Base-by-base conservation (phyloP, 768 basidiomycete species). In the Mycena rebaudengoi region DNA sequence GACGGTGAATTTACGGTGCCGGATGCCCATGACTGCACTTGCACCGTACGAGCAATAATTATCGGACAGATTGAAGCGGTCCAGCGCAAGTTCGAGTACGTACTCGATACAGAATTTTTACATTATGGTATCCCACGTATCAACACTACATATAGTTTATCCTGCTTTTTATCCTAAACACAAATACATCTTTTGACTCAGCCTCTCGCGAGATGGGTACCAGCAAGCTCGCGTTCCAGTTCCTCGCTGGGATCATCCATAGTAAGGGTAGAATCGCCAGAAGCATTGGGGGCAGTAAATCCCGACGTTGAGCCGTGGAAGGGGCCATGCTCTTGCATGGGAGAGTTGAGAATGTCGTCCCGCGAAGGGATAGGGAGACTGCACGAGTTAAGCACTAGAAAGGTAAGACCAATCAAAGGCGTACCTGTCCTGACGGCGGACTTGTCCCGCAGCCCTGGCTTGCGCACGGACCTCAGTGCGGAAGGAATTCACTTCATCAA, bases 21-120 rank as follows among this genome's bases (percentile, higher is more conserved):
- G 88, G 46, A 99, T 89, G 48, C 94, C 98, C 98, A 99, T 99
- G 74, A 99, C n/a, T n/a, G n/a, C n/a, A n/a, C n/a, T n/a, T n/a
- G n/a, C n/a, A n/a, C n/a, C n/a, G n/a, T n/a, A n/a, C n/a, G n/a
- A n/a, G n/a, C n/a, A n/a, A n/a, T n/a, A n/a, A n/a, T n/a, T n/a
- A n/a, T n/a, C n/a, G n/a, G n/a, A n/a, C n/a, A n/a, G n/a, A n/a
- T n/a, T n/a, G n/a, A n/a, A n/a, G n/a, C n/a, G n/a, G n/a, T n/a
- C n/a, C n/a, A n/a, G n/a, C n/a, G n/a, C n/a, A n/a, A n/a, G n/a
- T n/a, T n/a, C n/a, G n/a, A n/a, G n/a, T n/a, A n/a, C n/a, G n/a
- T n/a, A n/a, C n/a, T 13, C 29, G 28, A 28, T 48, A 48, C 46
- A 48, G n/a, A n/a, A n/a, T n/a, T 62, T 62, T 61, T 66, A 50